These are phyloP conservation scores for Triticum timopheevii DNA, from an alignment of 176 grass and related monocot species.

Conservation along the genomic window DNA sequence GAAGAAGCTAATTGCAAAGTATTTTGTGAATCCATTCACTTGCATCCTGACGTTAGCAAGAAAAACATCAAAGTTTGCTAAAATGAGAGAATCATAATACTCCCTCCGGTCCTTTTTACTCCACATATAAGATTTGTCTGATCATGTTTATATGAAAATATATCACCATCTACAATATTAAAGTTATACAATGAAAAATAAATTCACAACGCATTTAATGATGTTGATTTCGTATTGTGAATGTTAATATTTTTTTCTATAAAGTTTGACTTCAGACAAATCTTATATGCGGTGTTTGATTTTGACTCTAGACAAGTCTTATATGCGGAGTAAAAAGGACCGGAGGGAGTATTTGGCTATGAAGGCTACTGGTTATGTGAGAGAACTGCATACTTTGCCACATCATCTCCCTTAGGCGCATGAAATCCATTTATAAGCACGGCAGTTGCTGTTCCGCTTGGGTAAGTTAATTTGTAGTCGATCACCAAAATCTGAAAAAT, in stretches of 20 bases:
- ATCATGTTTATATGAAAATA: no score
- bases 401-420: constrained; percentile 69
- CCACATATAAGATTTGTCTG: no score
- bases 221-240: no score
- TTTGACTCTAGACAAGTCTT: no score
- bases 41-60: constrained; percentile 60
- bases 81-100: background rate
- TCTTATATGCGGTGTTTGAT: no score
- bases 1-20: constrained; percentile 78
- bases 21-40: constrained; percentile 82
- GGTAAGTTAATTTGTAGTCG: constrained; percentile 90
- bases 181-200: no score
- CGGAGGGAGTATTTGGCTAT: background rate
- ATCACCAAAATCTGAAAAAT: constrained; percentile 92
- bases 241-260: no score
- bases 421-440: constrained; percentile 99
- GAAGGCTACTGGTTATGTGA: background rate
- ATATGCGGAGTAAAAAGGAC: no score
- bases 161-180: no score
- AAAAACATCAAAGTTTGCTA: background rate
- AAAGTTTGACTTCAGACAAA: no score
- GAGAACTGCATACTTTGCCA: constrained; percentile 61
- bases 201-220: no score
- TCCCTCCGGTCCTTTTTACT: no score
- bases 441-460: constrained; percentile 95